Base-by-base conservation (phyloP, 164 flowering plant genomes). In the Vitis rupestris region DNA sequence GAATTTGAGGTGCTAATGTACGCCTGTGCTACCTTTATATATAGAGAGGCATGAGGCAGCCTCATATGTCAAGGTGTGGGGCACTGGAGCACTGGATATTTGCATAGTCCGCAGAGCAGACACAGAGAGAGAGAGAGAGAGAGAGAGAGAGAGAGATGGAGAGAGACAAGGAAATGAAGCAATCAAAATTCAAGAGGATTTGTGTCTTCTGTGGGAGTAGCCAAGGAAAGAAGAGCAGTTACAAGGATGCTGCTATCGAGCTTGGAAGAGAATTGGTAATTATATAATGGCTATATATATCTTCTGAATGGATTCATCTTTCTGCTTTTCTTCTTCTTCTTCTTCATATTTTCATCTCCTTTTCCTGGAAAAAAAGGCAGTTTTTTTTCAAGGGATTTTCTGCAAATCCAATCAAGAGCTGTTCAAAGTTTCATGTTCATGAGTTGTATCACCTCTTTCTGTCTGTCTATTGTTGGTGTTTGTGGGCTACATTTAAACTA, bases 131-230 rank as follows among this genome's bases (percentile, higher is more conserved):
- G 61, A 73, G 50, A 73, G 61, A 71, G 63, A 54, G 64, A 58
- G 63, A 61, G 57, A 29, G 56, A 64, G 16, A 69, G 47, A 64
- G 64, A 61, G 64, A 68, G 51, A 70, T 63, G 64, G 77, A 71
- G 64, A 81, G 70, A 14, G 82, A 82, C 16, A 67, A 9, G 9
- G 78, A 76, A 57, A 65, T 65, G 73, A 79, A 59, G 37, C 70
- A 61, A 63, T 78, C 87, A 16, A 84, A 66, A 65, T 84, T 84
- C 81, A 78, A 72, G 68, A 82, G 84, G 63, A 80, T 84, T 64
- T 84, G 87, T 72, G 87, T 84, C 63, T 84, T 84, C 37, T 84
- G 87, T 77, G 87, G 87, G 23, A 82, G 87, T 59, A 84, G 87
- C 59, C 72, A 77, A 3, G 87, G 87, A 2, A 84, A 84, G 63